Percentiles rank a stretch among this genome's conserved stretches.
Conservation (phyloP, 306 rosid species). For the Lablab purpureus region DNA sequence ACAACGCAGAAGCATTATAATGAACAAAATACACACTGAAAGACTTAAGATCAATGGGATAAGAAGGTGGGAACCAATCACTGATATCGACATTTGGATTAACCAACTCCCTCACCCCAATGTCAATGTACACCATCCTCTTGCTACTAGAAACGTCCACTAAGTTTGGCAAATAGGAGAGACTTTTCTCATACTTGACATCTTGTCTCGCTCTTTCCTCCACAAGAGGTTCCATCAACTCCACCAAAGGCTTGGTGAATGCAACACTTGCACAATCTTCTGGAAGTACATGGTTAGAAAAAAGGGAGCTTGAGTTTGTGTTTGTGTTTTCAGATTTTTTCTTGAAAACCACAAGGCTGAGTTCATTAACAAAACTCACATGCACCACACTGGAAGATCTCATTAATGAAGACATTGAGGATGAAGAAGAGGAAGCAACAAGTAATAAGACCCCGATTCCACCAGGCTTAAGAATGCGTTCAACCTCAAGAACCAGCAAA, state of each 20-base stretch:
- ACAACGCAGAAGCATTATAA: constrained; percentile 68
- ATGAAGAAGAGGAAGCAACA: constrained; percentile 38
- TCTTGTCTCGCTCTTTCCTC: constrained; percentile 44
- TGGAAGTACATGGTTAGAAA: constrained; percentile 56
- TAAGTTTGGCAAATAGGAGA: constrained; percentile 68
- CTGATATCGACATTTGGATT: constrained; percentile 15
- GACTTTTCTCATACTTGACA: constrained; percentile 38
- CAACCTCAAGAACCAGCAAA: constrained; percentile 77
- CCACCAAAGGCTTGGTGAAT: constrained; percentile 59
- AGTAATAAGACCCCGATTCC: constrained; percentile 86
- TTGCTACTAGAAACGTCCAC: constrained; percentile 59
- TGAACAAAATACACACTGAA: constrained; percentile 82
- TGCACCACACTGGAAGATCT: constrained; percentile 76
- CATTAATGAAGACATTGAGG: constrained; percentile 64
- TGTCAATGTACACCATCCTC: constrained; percentile 70
- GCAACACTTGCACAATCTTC: constrained; percentile 66
- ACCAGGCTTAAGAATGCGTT: constrained; percentile 86
- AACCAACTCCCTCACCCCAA: constrained; percentile 68
- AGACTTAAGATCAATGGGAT: constrained; percentile 67
- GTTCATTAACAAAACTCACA: constrained; percentile 55
- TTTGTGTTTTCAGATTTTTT: constrained; percentile 58
- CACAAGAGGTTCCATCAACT: constrained; percentile 72
- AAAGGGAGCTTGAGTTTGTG: constrained; percentile 19
- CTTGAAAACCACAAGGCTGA: constrained; percentile 74
- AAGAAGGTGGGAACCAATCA: constrained; percentile 73